Evolutionary conservation across 1,284 basidiomycete species (phyloP), one percentile per base, ranked within the genome.

Genomic region (Irpex rosettiformis): DNA sequence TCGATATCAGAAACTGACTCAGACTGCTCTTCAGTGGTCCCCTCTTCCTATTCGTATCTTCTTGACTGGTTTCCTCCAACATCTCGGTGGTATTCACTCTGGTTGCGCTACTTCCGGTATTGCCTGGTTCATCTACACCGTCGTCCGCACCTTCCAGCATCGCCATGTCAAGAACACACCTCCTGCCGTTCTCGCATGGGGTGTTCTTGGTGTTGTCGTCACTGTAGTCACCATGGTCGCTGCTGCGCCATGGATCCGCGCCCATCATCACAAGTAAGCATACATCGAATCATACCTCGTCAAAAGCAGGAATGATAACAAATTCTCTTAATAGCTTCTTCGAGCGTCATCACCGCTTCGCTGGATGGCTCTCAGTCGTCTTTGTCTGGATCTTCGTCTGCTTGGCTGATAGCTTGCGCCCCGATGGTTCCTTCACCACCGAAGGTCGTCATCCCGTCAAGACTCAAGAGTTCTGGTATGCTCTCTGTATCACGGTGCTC

Each of bases 11-110:
- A 16, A 8, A 7, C 24, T 29, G n/a, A 56, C 21, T 18, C 1
- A 18, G 11, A 5, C 40, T 61, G 3, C 29, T 37, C 4, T 25
- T n/a, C 28, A 61, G 60, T 61, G 60, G 60, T 5, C 57, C 25
- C 60, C 60, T 4, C 48, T 61, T 4, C 55, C 57, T 48, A 30
- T 47, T 18, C 56, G 60, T 24, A 56, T 61, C 45, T 61, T 58
- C 48, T 54, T 58, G 47, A 61, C 60, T 8, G 60, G 47, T 18
- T 54, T 61, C 42, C 33, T 61, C 21, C 60, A 61, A 51, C 60
- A 61, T 29, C 58, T 61, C 33, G 60, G 60, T 7, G 60, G 60
- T 54, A 61, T 61, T 27, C 60, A 61, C 49, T 61, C 60, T 22
- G 60, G 60, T 4, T 57, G 55, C 18, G 60, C 60, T n/a, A 49